phyloP scores from a whole-genome alignment of 768 basidiomycete genomes.

The Tephrocybe sp. region DNA sequence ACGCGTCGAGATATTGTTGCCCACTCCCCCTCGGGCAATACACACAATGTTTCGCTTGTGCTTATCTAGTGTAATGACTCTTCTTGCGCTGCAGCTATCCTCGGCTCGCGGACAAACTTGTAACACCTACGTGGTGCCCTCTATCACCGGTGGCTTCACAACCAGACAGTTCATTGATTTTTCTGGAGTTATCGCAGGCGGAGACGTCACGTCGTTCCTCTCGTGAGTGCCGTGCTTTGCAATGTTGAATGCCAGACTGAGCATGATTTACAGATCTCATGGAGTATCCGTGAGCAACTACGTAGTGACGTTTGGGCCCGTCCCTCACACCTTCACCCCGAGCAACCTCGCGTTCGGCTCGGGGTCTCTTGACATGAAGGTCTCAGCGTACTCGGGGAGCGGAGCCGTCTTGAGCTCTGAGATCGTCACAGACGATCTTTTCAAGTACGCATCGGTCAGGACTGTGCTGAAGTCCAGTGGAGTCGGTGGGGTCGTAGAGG shows the following conservation, averaged over 20 bases:
- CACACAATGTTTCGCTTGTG: not conserved
- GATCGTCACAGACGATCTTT: conserved; percentile 25
- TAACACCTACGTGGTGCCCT: conserved; percentile 25
- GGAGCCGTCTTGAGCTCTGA: conserved; percentile 29
- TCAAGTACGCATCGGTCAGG: conserved; percentile 34
- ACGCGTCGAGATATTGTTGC: no score
- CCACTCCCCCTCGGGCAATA: no score
- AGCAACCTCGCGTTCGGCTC: conserved; percentile 30
- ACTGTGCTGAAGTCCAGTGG: conserved; percentile 34
- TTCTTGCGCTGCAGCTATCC: not conserved
- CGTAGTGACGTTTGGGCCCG: conserved; percentile 16
- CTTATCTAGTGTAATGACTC: not conserved
- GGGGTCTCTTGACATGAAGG: conserved; percentile 33
- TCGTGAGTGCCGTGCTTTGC: conserved; percentile 16
- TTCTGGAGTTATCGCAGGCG: conserved; percentile 20
- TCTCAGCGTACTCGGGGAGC: conserved; percentile 28
- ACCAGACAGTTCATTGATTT: conserved; percentile 27
- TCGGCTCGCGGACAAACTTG: conserved; percentile 19
- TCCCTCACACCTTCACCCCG: conserved; percentile 26
- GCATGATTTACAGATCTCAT: conserved; percentile 14
- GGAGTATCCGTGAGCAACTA: conserved; percentile 31
- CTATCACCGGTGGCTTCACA: conserved; percentile 28
- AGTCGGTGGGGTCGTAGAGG: conserved; percentile 32
- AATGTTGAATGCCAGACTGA: not conserved
- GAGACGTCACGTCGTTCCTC: conserved; percentile 21